Percentiles rank a stretch among this genome's conserved stretches.
Evolutionary conservation across 495 filamentous ascomycete genomes (phyloP).

Genomic region (Lentithecium fluviatile): DNA sequence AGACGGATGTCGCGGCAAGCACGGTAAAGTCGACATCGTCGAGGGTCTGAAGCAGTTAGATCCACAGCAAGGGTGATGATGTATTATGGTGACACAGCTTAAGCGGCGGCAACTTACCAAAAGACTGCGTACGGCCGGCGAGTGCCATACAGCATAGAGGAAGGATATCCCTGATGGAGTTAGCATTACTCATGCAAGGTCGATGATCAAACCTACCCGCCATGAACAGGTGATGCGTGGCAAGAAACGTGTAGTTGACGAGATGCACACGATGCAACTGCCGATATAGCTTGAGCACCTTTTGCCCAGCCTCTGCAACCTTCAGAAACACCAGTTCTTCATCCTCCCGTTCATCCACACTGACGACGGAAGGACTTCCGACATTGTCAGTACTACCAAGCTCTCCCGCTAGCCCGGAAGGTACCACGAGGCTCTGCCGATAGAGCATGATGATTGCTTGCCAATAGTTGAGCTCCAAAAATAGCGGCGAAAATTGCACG

Average conservation of each 20-base stretch:
- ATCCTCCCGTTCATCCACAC: slow-evolving; percentile 66
- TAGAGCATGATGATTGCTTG: slow-evolving; percentile 98
- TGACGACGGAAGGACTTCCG: slow-evolving; percentile 59
- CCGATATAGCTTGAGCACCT: slow-evolving; percentile 84
- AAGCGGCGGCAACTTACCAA: slow-evolving; percentile 57
- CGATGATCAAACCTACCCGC: slow-evolving; percentile 58
- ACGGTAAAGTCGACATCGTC: slow-evolving; percentile 97
- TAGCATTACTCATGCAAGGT: background rate
- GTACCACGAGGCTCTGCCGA: slow-evolving; percentile 85
- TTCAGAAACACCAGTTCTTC: slow-evolving; percentile 90
- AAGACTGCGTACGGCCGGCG: slow-evolving; percentile 76
- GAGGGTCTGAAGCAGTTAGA: slow-evolving; percentile 62
- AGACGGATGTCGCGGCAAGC: slow-evolving; percentile 87
- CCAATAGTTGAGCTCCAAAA: slow-evolving; percentile 95
- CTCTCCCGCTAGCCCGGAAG: slow-evolving; percentile 76
- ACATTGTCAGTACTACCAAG: slow-evolving; percentile 66
- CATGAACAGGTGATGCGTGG: slow-evolving; percentile 98
- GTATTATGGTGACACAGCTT: background rate
- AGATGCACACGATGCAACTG: slow-evolving; percentile 83
- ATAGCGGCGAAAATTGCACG: slow-evolving; percentile 80
- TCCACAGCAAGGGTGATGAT: no score
- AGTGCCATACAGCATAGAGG: slow-evolving; percentile 97
- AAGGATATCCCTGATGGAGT: slow-evolving; percentile 73
- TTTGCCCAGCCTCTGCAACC: slow-evolving; percentile 91
- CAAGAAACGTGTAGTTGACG: slow-evolving; percentile 93